These are phyloP conservation scores for Fusarium sp. DNA, from an alignment of 2,329 filamentous ascomycete species.

Conservation along the genomic window DNA sequence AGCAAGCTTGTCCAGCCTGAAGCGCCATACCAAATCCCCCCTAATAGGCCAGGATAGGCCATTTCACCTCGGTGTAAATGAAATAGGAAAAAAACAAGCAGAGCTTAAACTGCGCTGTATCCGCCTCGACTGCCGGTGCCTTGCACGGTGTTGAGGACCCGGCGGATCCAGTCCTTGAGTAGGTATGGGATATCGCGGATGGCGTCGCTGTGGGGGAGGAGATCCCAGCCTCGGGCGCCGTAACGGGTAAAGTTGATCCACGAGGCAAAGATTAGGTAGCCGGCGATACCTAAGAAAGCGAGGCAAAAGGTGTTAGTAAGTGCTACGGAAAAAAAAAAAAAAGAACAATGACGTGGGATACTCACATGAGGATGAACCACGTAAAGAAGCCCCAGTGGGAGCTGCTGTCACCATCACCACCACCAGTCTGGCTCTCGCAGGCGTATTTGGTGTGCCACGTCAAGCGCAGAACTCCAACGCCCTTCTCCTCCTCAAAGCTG, in stretches of 20 bases:
- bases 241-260: conserved; percentile 99
- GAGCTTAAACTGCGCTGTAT: conserved; percentile 86
- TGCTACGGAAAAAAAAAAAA: no score
- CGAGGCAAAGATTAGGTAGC: conserved; percentile 96
- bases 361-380: conserved; percentile 94
- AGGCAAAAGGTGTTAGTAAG: conserved; percentile 61
- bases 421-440: conserved; percentile 70
- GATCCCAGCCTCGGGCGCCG: conserved; percentile 93
- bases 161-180: conserved; percentile 86
- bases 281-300: conserved; percentile 83
- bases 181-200: conserved; percentile 94
- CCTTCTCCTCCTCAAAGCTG: conserved; percentile 73
- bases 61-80: background rate
- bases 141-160: conserved; percentile 85
- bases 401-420: conserved; percentile 58
- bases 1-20: conserved; percentile 39
- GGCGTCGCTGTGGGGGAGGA: conserved; percentile 91
- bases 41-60: background rate
- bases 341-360: conserved; percentile 32
- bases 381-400: conserved; percentile 94
- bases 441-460: conserved; percentile 91
- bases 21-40: conserved; percentile 38
- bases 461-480: conserved; percentile 74
- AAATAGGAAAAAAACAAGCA: conserved; percentile 8
- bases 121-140: conserved; percentile 87